Conservation (phyloP, 2,329 filamentous ascomycete genomes). For the Teratosphaeria pseudoeucalypti region DNA sequence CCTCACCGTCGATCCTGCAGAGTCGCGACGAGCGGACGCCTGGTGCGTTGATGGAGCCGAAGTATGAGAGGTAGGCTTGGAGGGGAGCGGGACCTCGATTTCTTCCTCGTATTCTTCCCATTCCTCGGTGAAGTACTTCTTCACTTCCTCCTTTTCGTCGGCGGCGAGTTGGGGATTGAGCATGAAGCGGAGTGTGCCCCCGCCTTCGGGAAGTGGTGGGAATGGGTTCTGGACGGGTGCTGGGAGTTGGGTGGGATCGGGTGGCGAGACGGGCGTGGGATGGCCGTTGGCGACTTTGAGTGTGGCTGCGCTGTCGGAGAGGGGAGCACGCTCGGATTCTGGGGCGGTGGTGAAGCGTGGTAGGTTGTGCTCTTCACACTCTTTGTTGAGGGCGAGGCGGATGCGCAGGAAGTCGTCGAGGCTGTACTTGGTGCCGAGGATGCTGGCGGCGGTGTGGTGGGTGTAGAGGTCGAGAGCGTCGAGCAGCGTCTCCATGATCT, state of each 20-base stretch:
- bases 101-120: slow-evolving; percentile 84
- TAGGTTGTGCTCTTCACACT: slow-evolving; percentile 43
- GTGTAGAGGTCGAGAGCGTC: slow-evolving; percentile 57
- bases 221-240: slow-evolving; percentile 8
- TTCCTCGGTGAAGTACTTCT: slow-evolving; percentile 66
- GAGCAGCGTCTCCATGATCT: slow-evolving; percentile 66
- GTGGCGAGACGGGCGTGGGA: slow-evolving; percentile 25
- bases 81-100: slow-evolving; percentile 56
- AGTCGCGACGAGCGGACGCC: not conserved
- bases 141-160: slow-evolving; percentile 69
- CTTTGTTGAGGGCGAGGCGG: slow-evolving; percentile 38
- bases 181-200: slow-evolving; percentile 15
- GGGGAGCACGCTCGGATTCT: slow-evolving; percentile 6
- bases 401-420: slow-evolving; percentile 48
- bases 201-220: slow-evolving; percentile 10
- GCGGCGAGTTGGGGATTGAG: slow-evolving; percentile 69
- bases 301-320: slow-evolving; percentile 5
- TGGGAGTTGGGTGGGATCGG: slow-evolving; percentile 12
- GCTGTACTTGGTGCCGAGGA: slow-evolving; percentile 85
- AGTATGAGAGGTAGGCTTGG: not conserved
- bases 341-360: slow-evolving; percentile 48
- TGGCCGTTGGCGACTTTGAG: slow-evolving; percentile 24
- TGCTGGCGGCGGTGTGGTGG: slow-evolving; percentile 73
- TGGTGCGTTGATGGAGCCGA: slow-evolving; percentile 32
- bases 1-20: not conserved